Evolutionary conservation across 345 rosid species (phyloP), one percentile per base, ranked within the genome.

Genomic region (Jatropha curcas): DNA sequence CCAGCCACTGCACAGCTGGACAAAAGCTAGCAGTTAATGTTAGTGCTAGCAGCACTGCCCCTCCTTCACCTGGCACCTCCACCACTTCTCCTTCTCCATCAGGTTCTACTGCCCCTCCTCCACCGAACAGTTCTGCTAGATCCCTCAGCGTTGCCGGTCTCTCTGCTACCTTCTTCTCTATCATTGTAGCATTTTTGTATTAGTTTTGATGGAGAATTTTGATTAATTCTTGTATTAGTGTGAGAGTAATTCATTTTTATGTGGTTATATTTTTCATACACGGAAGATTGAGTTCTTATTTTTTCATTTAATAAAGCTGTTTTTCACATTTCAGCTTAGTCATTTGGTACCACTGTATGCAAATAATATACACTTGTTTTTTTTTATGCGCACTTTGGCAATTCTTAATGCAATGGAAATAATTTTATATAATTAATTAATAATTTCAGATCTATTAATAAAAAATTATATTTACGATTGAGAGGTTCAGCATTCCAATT

Each of bases 1-100:
- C 79, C n/a, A 75, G 73, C 33, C 90, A 86, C 76, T 86, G 88
- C 43, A 55, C 72, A 17, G 30, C 30, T 27, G 90, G 92, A 55
- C 92, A 86, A 62, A 77, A 82, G 71, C 80, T 88, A 2, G n/a
- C 82, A 55, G 45, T 88, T 65, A 60, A 75, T 27, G 89, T 88
- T 34, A 71, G 77, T 14, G 75, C 35, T 55, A 19, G 65, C 41
- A 28, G 41, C 71, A 13, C 35, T 60, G n/a, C 60, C 59, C 0
- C 45, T 24, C 63, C 51, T 12, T 20, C 51, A 17, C 2, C 25
- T 71, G 5, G 74, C 74, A 46, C 46, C 78, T 3, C 68, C 35
- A 37, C 51, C 39, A 57, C 48, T 45, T 37, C 46, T 31, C 46
- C 76, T 16, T 30, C 78, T 14, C 80, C 84, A 4, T 2, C 41